These are phyloP conservation scores for Pythium aristosporum DNA, from an alignment of 352 stramenopile species.

Conservation along the genomic window DNA sequence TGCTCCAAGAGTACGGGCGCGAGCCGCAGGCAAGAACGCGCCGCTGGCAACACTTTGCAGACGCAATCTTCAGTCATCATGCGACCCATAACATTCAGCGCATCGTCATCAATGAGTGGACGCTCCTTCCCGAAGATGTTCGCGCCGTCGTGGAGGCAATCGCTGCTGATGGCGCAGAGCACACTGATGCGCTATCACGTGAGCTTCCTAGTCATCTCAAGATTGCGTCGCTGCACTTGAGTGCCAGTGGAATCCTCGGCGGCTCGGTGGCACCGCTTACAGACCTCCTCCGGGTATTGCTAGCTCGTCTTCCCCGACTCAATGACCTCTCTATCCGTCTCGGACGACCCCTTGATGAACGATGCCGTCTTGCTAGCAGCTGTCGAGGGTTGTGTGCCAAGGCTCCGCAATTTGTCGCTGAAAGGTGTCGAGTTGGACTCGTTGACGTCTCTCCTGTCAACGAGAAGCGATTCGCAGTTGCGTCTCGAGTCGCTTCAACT, in stretches of 20 bases:
- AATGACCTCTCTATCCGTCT: not conserved
- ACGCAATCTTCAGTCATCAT: not conserved
- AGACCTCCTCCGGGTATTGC: not conserved
- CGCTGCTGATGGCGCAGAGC: too few species aligned
- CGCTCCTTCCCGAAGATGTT: slow-evolving; percentile 4
- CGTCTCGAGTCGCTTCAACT: not conserved
- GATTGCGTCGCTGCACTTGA: not conserved
- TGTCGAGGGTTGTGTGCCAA: not conserved
- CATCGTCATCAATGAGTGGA: not conserved
- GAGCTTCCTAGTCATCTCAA: not conserved
- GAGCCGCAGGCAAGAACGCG: not conserved
- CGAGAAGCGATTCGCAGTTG: not conserved
- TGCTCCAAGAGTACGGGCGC: slow-evolving; percentile 9
- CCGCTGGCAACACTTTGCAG: not conserved
- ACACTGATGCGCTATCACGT: too few species aligned
- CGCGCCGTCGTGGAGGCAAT: not conserved
- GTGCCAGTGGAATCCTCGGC: not conserved
- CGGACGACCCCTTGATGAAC: not conserved
- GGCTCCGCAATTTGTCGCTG: not conserved
- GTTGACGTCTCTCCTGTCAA: not conserved
- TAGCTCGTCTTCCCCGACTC: not conserved
- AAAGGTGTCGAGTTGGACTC: not conserved
- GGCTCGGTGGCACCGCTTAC: not conserved
- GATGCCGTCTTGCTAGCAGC: not conserved
- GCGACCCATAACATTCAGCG: not conserved